phyloP scores from a whole-genome alignment of 2,329 filamentous ascomycete species.

The Sarocladium brachiariae region DNA sequence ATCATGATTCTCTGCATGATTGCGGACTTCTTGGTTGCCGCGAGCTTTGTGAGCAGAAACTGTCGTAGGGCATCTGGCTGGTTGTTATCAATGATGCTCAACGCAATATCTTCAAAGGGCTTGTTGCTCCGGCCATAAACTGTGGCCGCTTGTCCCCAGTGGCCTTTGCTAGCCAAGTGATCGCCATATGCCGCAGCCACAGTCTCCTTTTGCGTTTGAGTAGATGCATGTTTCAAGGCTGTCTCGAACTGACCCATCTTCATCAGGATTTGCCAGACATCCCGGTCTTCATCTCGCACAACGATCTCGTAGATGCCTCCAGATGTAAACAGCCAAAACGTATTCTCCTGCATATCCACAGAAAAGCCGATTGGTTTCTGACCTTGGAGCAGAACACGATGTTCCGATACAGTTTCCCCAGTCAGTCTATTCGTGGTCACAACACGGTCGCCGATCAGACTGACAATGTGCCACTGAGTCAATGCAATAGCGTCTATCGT shows the following conservation, averaged over 20 bases:
- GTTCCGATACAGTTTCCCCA: constrained; percentile 79
- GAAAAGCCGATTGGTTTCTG: constrained; percentile 78
- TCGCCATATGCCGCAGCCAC: constrained; percentile 91
- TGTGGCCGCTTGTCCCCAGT: constrained; percentile 77
- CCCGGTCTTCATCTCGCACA: constrained; percentile 79
- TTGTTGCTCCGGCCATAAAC: constrained; percentile 96
- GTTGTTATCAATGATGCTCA: constrained; percentile 82
- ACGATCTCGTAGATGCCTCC: constrained; percentile 92
- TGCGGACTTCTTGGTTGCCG: constrained; percentile 71
- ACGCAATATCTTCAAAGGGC: constrained; percentile 89
- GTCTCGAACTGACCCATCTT: constrained; percentile 80
- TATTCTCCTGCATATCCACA: constrained; percentile 89
- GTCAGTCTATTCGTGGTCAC: constrained; percentile 84
- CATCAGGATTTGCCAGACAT: constrained; percentile 93
- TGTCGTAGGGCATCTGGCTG: constrained; percentile 87
- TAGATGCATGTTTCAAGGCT: constrained; percentile 78
- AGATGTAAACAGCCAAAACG: constrained; percentile 91
- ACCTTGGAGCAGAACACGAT: constrained; percentile 68
- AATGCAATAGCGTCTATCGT: constrained; percentile 73
- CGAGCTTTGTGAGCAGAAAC: constrained; percentile 80
- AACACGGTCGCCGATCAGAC: constrained; percentile 73
- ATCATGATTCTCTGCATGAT: constrained; percentile 95
- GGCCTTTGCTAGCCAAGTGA: constrained; percentile 72
- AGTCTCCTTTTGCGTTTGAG: constrained; percentile 74
- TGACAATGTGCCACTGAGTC: constrained; percentile 89